phyloP scores from a whole-genome alignment of 305 asterid genomes.

The Solanum hybrid region DNA sequence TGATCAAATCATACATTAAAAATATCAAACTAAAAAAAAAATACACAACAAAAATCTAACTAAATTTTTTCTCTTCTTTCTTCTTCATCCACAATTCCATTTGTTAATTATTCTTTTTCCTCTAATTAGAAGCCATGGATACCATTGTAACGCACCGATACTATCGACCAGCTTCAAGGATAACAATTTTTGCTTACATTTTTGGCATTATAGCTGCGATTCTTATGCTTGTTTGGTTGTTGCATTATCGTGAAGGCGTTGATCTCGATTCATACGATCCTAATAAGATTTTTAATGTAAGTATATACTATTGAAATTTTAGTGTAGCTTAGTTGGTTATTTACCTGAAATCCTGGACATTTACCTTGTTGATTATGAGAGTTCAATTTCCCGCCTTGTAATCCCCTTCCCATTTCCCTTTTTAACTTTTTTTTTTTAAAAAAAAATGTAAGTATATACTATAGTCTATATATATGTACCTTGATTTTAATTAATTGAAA shows the following conservation, averaged over 20 bases:
- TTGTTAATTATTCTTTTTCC: not conserved
- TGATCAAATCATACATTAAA: not conserved
- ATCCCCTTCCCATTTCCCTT: not conserved
- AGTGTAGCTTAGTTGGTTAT: too few relatives aligned
- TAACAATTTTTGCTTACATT: constrained; percentile 44
- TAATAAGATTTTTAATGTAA: constrained; percentile 53
- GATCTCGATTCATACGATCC: constrained; percentile 43
- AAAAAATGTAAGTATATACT: not conserved
- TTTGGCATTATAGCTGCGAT: constrained; percentile 42
- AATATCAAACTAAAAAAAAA: not conserved
- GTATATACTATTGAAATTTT: not conserved
- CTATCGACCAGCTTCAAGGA: constrained; percentile 32
- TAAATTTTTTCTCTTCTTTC: not conserved
- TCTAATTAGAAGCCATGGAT: constrained; percentile 13
- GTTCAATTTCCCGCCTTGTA: not conserved
- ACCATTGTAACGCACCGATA: constrained; percentile 8
- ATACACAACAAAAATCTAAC: not conserved
- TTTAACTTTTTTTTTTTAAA: too few relatives aligned
- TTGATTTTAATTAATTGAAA: not conserved
- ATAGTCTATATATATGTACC: not conserved
- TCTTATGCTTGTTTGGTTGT: constrained; percentile 72
- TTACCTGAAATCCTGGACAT: too few relatives aligned
- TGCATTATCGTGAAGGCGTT: constrained; percentile 67
- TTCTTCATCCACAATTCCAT: not conserved
- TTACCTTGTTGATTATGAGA: not conserved